These are phyloP conservation scores for Cercospora citrullina DNA, from an alignment of 2,329 filamentous ascomycete genomes.

Conservation along the genomic window DNA sequence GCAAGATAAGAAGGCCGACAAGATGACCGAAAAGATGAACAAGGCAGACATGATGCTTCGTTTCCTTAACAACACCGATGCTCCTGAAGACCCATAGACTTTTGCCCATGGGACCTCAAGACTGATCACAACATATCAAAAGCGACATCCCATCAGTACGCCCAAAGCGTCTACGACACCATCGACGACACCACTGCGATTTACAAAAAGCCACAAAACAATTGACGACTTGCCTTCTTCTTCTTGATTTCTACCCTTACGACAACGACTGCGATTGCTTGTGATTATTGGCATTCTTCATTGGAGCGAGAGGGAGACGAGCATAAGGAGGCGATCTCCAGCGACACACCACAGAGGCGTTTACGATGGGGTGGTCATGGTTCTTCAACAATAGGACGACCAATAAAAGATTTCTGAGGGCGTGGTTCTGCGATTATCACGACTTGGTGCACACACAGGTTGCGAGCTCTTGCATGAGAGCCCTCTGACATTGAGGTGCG, in stretches of 20 bases:
- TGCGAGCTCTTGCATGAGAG: not conserved
- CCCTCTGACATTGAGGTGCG: not conserved
- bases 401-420: not conserved
- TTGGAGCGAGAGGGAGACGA: not conserved
- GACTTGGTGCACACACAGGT: not conserved
- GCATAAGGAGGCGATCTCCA: not conserved
- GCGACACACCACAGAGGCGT: not conserved
- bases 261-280: not conserved
- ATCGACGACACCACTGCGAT: not conserved
- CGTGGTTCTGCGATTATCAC: not conserved
- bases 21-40: slow-evolving; percentile 9
- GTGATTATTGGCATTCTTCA: not conserved
- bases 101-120: not conserved
- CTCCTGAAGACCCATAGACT: slow-evolving; percentile 6
- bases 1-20: slow-evolving; percentile 1
- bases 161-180: not conserved
- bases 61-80: slow-evolving; percentile 21
- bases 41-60: slow-evolving; percentile 17
- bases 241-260: not conserved
- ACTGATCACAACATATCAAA: not conserved
- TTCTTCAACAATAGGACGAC: not conserved
- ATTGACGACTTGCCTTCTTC: not conserved
- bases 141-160: not conserved
- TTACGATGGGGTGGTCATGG: not conserved
- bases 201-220: not conserved